Evolutionary conservation across 2,329 filamentous ascomycete species (phyloP), one percentile per base, ranked within the genome.

Genomic region (Verticillium nonalfalfae): DNA sequence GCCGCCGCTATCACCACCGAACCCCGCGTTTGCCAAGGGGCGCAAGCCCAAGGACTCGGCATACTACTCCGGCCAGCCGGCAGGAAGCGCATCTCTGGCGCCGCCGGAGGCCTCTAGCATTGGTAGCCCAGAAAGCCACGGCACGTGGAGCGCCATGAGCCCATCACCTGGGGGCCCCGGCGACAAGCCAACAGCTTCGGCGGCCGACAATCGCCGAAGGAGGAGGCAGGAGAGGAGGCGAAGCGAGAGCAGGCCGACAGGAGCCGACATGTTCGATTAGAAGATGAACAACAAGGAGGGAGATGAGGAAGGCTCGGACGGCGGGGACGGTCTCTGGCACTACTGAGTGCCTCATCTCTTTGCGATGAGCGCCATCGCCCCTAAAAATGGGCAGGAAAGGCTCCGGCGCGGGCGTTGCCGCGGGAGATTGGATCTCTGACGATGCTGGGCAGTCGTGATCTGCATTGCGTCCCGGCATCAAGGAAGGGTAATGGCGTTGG

Each of bases 31-130:
- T 68, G 82, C 84, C 5, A 79, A 78, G 0, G 75, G 76, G 62
- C 78, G 79, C 67, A 75, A 72, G 11, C 71, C 73, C 2, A 88
- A 87, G 67, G 85, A 88, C 68, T 85, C 83, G 55, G 83, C 83
- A 9, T 87, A 88, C 67, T 87, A 85, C 68, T 85, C 83, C 3
- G 83, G 82, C 7, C 74, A 75, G 62, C 74, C 76, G 1, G 65
- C 66, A 34, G 68, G 69, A 7, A 74, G 77, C 1, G 70, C 73
- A 15, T 75, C 75, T 1, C 74, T 73, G 2, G 73, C 72, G 38
- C 40, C 58, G 26, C 40, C 45, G 15, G 81, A 81, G 4, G 73
- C 81, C 52, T 83, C 82, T 56, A 82, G 78, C 63, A 65, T 79
- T 56, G 78, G 72, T 60, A 81, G 79, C 64, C 71, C 72, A 40